phyloP scores from a whole-genome alignment of 768 basidiomycete species.

The Albatrellus ellisii region DNA sequence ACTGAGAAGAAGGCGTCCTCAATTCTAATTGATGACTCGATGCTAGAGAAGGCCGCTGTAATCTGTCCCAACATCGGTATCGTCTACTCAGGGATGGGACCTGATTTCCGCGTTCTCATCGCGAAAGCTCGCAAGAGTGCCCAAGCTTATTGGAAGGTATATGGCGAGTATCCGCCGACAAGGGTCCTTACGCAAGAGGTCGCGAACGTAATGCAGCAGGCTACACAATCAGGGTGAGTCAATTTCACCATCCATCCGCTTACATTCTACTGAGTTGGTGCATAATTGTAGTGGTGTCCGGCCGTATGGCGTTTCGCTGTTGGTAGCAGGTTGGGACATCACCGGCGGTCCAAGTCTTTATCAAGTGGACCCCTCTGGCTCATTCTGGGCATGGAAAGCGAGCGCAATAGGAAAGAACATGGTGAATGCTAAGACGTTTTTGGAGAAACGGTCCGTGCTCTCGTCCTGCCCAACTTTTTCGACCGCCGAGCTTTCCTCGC shows the following conservation, averaged over 20 bases:
- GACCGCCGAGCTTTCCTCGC: slow-evolving; percentile 14
- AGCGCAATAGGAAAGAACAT: slow-evolving; percentile 99
- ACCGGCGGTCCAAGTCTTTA: slow-evolving; percentile 94
- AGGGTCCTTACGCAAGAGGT: slow-evolving; percentile 94
- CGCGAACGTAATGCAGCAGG: slow-evolving; percentile 97
- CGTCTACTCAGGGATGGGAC: slow-evolving; percentile 99
- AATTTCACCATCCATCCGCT: slow-evolving; percentile 16
- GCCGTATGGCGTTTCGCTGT: slow-evolving; percentile 94
- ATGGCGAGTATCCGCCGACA: slow-evolving; percentile 96
- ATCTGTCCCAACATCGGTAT: slow-evolving; percentile 99
- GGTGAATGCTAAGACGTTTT: slow-evolving; percentile 98
- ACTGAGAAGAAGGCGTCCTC: slow-evolving; percentile 99
- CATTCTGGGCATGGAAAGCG: slow-evolving; percentile 99
- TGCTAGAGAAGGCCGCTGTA: slow-evolving; percentile 94
- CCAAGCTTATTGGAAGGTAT: slow-evolving; percentile 98
- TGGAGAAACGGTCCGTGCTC: slow-evolving; percentile 82
- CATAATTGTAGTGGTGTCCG: slow-evolving; percentile 75
- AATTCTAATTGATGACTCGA: slow-evolving; percentile 93
- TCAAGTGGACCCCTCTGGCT: slow-evolving; percentile 98
- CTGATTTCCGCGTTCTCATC: slow-evolving; percentile 92
- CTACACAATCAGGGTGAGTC: slow-evolving; percentile 92
- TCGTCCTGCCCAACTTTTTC: slow-evolving; percentile 10
- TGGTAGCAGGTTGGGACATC: slow-evolving; percentile 94
- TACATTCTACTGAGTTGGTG: not conserved
- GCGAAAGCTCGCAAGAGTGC: slow-evolving; percentile 94